Evolutionary conservation across 192 early-diverging fungal genomes (phyloP).

Genomic region (Podila horticola): DNA sequence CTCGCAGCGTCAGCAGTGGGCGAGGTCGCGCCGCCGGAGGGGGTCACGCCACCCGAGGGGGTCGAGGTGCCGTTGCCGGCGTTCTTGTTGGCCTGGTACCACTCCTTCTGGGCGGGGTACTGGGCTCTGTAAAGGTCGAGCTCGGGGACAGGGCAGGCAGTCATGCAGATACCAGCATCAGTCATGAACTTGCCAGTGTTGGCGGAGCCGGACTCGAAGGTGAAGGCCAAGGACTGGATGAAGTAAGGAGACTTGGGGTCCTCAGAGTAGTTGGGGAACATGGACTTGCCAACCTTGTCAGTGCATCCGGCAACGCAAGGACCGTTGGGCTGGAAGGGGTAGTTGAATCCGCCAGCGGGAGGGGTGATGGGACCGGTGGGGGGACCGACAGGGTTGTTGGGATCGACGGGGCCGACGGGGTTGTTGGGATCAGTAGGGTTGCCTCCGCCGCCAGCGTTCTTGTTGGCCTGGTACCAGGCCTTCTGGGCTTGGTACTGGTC

Average conservation of each 20-base stretch:
- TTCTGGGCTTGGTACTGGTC: constrained; percentile 7
- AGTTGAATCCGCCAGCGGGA: constrained; percentile 6
- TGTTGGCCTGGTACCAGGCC: constrained; percentile 13
- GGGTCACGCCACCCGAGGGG: not conserved
- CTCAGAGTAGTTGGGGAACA: constrained; percentile 35
- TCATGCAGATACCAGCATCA: constrained; percentile 23
- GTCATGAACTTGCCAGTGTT: constrained; percentile 26
- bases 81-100: constrained; percentile 36
- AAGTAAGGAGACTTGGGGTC: constrained; percentile 42
- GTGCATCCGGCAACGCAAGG: constrained; percentile 21
- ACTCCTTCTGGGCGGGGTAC: not conserved
- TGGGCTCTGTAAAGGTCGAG: constrained; percentile 12
- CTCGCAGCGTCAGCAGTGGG: no score
- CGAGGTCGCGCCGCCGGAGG: no score
- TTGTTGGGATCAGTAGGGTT: not conserved
- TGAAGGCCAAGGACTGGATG: constrained; percentile 16
- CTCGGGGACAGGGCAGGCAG: constrained; percentile 6
- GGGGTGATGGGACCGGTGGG: constrained; percentile 3
- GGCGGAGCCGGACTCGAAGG: constrained; percentile 20
- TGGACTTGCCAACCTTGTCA: constrained; percentile 18
- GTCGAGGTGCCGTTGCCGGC: not conserved
- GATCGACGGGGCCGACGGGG: not conserved
- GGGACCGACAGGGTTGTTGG: not conserved
- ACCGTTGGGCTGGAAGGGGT: constrained; percentile 33
- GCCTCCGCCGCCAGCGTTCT: not conserved